These are phyloP conservation scores for Aspergillus spinulosporus DNA, from an alignment of 2,329 filamentous ascomycete genomes.

Conservation along the genomic window DNA sequence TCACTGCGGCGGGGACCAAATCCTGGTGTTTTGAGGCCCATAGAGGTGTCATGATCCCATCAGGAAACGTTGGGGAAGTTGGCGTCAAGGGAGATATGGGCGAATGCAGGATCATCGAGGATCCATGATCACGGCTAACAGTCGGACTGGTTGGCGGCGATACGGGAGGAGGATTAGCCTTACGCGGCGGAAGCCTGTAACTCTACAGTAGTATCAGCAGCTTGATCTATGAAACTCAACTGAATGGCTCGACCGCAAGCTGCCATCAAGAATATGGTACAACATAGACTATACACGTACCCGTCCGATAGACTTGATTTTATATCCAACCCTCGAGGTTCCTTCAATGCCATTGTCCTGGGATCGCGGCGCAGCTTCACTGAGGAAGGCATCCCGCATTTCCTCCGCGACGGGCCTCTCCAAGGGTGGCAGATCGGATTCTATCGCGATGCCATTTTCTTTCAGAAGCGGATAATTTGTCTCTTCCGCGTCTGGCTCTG, in stretches of 20 bases:
- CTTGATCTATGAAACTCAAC: not conserved
- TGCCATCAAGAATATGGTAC: not conserved
- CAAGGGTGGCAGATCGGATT: conserved; percentile 69
- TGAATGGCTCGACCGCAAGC: not conserved
- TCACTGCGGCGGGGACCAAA: conserved; percentile 73
- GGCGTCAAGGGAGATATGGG: conserved; percentile 88
- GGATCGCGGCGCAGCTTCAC: conserved; percentile 62
- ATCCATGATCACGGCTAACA: conserved; percentile 47
- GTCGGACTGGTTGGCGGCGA: conserved; percentile 53
- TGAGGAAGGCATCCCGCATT: conserved; percentile 65
- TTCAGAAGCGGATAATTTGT: conserved; percentile 53
- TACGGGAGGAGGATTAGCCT: conserved; percentile 60
- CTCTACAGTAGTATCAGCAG: conserved; percentile 33
- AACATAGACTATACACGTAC: conserved; percentile 55
- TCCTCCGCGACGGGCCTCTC: conserved; percentile 64
- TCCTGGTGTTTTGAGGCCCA: conserved; percentile 92
- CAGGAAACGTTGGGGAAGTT: conserved; percentile 78
- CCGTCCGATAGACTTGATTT: conserved; percentile 73
- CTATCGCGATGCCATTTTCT: conserved; percentile 62
- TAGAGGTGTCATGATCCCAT: conserved; percentile 76
- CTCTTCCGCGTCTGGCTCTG: conserved; percentile 30
- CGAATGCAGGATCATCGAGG: conserved; percentile 71
- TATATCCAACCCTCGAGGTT: conserved; percentile 59
- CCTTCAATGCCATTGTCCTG: conserved; percentile 51
- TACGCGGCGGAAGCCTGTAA: conserved; percentile 62